Conservation (phyloP, 495 filamentous ascomycete genomes). For the Bryoglossum gracile region DNA sequence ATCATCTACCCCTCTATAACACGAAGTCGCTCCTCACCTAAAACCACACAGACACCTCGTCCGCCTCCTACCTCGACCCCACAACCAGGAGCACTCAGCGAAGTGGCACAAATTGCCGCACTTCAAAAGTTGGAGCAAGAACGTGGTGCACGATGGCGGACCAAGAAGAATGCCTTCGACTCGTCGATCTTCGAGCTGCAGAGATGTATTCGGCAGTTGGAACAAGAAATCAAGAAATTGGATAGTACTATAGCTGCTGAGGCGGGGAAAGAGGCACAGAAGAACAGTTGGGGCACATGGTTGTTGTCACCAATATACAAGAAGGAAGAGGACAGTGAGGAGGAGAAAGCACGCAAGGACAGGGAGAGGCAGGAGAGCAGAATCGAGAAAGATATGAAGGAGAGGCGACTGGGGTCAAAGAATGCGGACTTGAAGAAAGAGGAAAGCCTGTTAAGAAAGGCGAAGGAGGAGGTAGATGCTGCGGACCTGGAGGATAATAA, state of each 20-base stretch:
- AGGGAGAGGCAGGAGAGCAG: conserved; percentile 27
- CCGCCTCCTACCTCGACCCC: conserved; percentile 17
- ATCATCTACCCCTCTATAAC: conserved; percentile 26
- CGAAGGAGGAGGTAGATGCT: conserved; percentile 12
- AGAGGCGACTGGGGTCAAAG: conserved; percentile 20
- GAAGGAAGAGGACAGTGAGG: conserved; percentile 23
- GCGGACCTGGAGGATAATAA: conserved; percentile 13
- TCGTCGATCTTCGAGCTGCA: conserved; percentile 23
- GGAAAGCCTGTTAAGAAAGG: conserved; percentile 18
- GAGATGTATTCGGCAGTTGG: conserved; percentile 22
- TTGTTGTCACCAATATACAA: conserved; percentile 25
- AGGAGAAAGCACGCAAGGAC: conserved; percentile 28
- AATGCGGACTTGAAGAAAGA: conserved; percentile 15
- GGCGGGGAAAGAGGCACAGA: conserved; percentile 22
- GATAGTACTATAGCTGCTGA: conserved; percentile 15
- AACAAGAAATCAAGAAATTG: conserved; percentile 22
- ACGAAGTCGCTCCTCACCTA: conserved; percentile 19
- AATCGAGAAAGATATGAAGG: conserved; percentile 27
- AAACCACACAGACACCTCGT: conserved; percentile 20
- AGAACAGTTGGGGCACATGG: conserved; percentile 29
- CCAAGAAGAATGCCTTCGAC: conserved; percentile 23
- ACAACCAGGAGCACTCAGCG: conserved; percentile 22
- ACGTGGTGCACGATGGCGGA: conserved; percentile 24
- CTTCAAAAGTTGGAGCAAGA: conserved; percentile 27
- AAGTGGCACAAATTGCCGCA: conserved; percentile 25